phyloP scores from a whole-genome alignment of 1,284 basidiomycete species.

The Trametes hirsuta region DNA sequence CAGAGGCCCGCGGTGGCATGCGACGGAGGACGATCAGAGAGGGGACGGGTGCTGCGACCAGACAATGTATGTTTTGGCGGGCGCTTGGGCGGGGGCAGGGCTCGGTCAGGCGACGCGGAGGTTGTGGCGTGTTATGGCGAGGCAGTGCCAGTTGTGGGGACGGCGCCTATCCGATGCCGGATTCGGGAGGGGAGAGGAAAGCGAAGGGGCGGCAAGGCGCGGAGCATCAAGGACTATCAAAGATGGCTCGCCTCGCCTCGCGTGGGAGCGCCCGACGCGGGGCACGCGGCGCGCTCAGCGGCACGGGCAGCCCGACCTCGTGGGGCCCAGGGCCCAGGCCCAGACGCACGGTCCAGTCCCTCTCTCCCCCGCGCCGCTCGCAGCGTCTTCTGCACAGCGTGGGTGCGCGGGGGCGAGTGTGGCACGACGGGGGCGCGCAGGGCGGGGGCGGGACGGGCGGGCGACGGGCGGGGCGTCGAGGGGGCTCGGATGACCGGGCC shows the following conservation, averaged over 20 bases:
- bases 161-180: not conserved
- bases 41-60: not conserved
- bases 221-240: not conserved
- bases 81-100: no score
- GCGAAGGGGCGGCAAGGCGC: not conserved
- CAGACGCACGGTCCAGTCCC: not conserved
- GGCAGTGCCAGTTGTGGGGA: slow-evolving; percentile 2
- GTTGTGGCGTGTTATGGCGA: slow-evolving; percentile 3
- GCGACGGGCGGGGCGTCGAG: not conserved
- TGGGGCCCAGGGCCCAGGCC: slow-evolving; percentile 5
- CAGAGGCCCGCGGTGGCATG: not conserved
- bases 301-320: slow-evolving; percentile 9
- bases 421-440: slow-evolving; percentile 2
- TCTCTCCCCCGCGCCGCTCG: slow-evolving; percentile 1
- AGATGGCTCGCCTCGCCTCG: not conserved
- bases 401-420: not conserved
- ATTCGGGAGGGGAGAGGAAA: not conserved
- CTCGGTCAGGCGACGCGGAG: no score
- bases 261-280: not conserved
- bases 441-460: not conserved
- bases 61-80: not conserved
- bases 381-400: not conserved
- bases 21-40: not conserved
- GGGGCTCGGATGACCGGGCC: slow-evolving; percentile 3
- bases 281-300: slow-evolving; percentile 9